These are phyloP conservation scores for Pythium rishiriense DNA, from an alignment of 352 stramenopile species.

Conservation along the genomic window DNA sequence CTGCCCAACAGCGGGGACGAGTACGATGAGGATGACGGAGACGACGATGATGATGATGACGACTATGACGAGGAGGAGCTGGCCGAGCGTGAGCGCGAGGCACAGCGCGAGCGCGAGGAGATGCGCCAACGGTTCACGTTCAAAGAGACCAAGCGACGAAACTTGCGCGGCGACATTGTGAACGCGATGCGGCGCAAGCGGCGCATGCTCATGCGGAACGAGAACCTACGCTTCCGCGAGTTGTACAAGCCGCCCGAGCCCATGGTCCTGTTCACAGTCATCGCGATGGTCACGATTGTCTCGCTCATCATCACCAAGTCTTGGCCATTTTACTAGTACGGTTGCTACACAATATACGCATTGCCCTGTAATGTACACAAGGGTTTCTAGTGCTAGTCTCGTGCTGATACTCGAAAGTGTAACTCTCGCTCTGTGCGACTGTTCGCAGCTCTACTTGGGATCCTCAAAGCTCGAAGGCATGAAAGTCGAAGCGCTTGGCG, in stretches of 20 bases:
- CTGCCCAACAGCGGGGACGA: background rate
- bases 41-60: slow-evolving; percentile 17
- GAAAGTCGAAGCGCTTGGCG: slow-evolving; percentile 42
- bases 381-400: too few relatives aligned
- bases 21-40: slow-evolving; percentile 2
- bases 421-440: background rate
- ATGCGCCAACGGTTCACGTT: slow-evolving; percentile 53
- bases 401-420: too few relatives aligned
- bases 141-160: slow-evolving; percentile 39
- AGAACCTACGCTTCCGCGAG: slow-evolving; percentile 79
- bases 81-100: slow-evolving; percentile 27
- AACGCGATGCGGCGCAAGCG: slow-evolving; percentile 59
- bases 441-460: background rate
- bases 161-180: slow-evolving; percentile 39
- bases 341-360: background rate
- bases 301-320: slow-evolving; percentile 74
- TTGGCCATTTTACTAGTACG: slow-evolving; percentile 69
- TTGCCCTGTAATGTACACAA: too few relatives aligned
- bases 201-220: slow-evolving; percentile 59
- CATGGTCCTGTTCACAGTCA: slow-evolving; percentile 54
- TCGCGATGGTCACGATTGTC: slow-evolving; percentile 57
- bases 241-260: slow-evolving; percentile 71
- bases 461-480: slow-evolving; percentile 7
- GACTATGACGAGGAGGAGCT: slow-evolving; percentile 31
- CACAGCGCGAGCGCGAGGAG: slow-evolving; percentile 35